phyloP scores from a whole-genome alignment of 345 rosid genomes.

The Carallia brachiata region DNA sequence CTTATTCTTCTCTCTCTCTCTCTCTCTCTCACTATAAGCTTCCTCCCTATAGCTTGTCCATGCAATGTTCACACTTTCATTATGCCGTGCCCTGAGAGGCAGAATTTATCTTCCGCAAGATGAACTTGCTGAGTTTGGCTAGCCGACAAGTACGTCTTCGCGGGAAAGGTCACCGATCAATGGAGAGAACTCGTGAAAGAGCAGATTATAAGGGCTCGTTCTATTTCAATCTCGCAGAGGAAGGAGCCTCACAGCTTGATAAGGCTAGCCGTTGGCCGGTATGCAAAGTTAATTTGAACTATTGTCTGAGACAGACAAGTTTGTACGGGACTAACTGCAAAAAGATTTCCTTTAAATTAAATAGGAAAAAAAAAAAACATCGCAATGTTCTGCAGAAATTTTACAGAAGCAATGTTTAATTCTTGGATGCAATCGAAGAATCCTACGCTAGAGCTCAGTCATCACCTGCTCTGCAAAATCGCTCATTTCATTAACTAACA shows the following conservation, averaged over 20 bases:
- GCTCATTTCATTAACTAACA: background rate
- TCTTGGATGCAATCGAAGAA: conserved; percentile 49
- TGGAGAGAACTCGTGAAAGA: conserved; percentile 64
- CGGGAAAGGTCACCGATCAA: conserved; percentile 40
- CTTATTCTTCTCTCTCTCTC: background rate
- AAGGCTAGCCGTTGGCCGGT: conserved; percentile 68
- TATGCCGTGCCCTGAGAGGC: conserved; percentile 45
- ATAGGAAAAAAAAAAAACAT: too few relatives aligned
- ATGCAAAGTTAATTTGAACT: background rate
- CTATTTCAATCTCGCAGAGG: conserved; percentile 55
- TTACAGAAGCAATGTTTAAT: background rate
- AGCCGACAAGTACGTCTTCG: conserved; percentile 43
- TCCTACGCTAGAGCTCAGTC: conserved; percentile 43
- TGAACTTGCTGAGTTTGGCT: conserved; percentile 51
- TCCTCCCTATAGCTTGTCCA: background rate
- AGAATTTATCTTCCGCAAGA: conserved; percentile 65
- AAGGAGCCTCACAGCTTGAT: conserved; percentile 54
- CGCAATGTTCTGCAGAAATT: too few relatives aligned
- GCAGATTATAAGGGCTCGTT: conserved; percentile 60
- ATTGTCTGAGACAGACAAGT: too few relatives aligned
- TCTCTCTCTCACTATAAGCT: background rate
- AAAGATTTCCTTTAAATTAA: too few relatives aligned
- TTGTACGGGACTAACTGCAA: too few relatives aligned
- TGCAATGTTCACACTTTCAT: background rate
- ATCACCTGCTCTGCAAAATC: conserved; percentile 5